These are phyloP conservation scores for Fusarium clavum DNA, from an alignment of 2,329 filamentous ascomycete species.

Conservation along the genomic window DNA sequence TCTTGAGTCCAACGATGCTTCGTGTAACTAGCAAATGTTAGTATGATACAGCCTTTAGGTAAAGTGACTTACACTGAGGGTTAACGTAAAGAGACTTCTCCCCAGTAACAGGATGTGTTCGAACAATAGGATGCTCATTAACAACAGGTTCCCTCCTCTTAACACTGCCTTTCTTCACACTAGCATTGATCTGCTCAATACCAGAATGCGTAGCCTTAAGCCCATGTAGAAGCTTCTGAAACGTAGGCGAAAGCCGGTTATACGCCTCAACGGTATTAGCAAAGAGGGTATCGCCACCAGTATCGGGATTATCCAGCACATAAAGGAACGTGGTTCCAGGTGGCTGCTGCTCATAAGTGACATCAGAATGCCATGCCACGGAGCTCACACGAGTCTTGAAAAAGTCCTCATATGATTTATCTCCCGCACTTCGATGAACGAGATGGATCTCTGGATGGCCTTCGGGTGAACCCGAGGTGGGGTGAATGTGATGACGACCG, in stretches of 20 bases:
- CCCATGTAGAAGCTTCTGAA: slow-evolving; percentile 83
- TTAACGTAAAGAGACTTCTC: slow-evolving; percentile 89
- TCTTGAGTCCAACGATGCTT: slow-evolving; percentile 83
- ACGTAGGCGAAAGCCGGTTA: slow-evolving; percentile 79
- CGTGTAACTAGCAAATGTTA: slow-evolving; percentile 71
- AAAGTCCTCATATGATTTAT: slow-evolving; percentile 65
- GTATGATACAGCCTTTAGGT: neutral
- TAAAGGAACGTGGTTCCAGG: slow-evolving; percentile 92
- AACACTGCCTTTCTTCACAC: slow-evolving; percentile 74
- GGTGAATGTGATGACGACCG: slow-evolving; percentile 84
- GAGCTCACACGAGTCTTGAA: slow-evolving; percentile 78
- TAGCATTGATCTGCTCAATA: slow-evolving; percentile 80
- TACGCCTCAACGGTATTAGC: slow-evolving; percentile 85
- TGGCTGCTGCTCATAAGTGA: slow-evolving; percentile 88
- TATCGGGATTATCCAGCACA: slow-evolving; percentile 81
- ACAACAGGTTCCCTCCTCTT: slow-evolving; percentile 80
- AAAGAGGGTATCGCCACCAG: slow-evolving; percentile 88
- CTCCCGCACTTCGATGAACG: slow-evolving; percentile 74
- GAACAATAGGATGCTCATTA: slow-evolving; percentile 79
- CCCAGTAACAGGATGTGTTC: slow-evolving; percentile 84
- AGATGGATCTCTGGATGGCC: slow-evolving; percentile 82
- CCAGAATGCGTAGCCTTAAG: slow-evolving; percentile 85
- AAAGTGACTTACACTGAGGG: slow-evolving; percentile 73
- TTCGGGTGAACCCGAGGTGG: slow-evolving; percentile 78
- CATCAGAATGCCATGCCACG: slow-evolving; percentile 89